A percentile compares a stretch with the other conserved stretches of the same genome.
phyloP scores from a whole-genome alignment of 2,329 filamentous ascomycete genomes.

The Amauroascus niger region DNA sequence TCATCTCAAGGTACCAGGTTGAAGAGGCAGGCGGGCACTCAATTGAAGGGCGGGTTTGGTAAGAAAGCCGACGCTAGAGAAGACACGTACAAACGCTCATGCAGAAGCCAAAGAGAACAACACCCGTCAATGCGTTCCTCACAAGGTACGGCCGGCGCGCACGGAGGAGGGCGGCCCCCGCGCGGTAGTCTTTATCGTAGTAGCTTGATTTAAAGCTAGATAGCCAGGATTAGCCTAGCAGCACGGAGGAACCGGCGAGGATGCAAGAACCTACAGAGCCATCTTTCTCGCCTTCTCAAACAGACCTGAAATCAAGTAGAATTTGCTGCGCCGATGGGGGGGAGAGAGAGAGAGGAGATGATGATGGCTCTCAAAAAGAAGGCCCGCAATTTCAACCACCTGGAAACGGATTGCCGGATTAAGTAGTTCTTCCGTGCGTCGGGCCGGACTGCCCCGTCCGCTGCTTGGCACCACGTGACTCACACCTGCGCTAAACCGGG shows the following conservation, averaged over 20 bases:
- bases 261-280: conserved; percentile 12
- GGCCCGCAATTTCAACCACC: not conserved
- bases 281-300: not conserved
- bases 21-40: not conserved
- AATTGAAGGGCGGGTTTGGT: too few species aligned
- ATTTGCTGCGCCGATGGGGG: too few species aligned
- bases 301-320: not conserved
- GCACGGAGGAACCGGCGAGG: not conserved
- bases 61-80: not conserved
- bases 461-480: not conserved
- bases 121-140: conserved; percentile 75
- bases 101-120: conserved; percentile 65
- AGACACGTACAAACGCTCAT: conserved; percentile 71
- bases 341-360: too few species aligned
- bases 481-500: not conserved
- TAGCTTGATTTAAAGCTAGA: conserved; percentile 64
- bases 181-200: conserved; percentile 79
- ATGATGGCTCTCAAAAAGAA: too few species aligned
- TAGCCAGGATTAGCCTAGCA: conserved; percentile 5
- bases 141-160: conserved; percentile 85
- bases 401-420: not conserved
- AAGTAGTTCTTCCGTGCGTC: not conserved
- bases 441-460: too few species aligned
- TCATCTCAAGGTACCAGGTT: not conserved
- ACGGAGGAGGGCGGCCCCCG: conserved; percentile 80